These are phyloP conservation scores for Filobasidium uniguttulatum DNA, from an alignment of 1,284 basidiomycete species.

Conservation along the genomic window DNA sequence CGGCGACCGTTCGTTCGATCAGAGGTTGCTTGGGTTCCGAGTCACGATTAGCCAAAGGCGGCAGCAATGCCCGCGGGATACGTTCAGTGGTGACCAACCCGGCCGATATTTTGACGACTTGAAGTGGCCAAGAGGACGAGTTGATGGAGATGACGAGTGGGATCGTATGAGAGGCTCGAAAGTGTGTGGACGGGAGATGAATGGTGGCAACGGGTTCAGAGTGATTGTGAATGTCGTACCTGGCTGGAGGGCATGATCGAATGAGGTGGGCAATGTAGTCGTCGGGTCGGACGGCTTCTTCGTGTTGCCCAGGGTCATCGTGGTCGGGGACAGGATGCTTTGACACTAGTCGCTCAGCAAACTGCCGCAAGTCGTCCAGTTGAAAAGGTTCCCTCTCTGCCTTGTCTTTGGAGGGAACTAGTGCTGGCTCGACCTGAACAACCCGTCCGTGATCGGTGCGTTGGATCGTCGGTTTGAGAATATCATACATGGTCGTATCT, in stretches of 20 bases:
- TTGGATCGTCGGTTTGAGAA: not conserved
- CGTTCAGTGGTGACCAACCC: not conserved
- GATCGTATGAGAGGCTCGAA: not conserved
- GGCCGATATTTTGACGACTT: not conserved
- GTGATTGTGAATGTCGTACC: constrained; percentile 1
- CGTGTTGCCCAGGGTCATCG: not conserved
- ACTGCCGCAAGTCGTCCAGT: not conserved
- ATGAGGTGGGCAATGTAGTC: not conserved
- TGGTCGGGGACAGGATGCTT: not conserved
- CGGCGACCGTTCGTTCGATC: not conserved
- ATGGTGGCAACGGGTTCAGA: not conserved
- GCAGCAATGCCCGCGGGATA: not conserved
- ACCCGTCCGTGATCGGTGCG: not conserved
- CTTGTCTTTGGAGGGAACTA: no score
- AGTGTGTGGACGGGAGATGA: not conserved
- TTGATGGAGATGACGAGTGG: not conserved
- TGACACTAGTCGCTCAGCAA: not conserved
- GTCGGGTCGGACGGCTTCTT: not conserved
- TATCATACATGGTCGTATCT: not conserved
- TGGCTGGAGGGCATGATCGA: not conserved
- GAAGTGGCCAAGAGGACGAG: not conserved
- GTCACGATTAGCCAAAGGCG: not conserved
- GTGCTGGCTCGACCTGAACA: no score
- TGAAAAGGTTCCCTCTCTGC: not conserved
- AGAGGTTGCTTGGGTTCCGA: not conserved